phyloP scores from a whole-genome alignment of 768 basidiomycete genomes.

The Mycena belliarum region DNA sequence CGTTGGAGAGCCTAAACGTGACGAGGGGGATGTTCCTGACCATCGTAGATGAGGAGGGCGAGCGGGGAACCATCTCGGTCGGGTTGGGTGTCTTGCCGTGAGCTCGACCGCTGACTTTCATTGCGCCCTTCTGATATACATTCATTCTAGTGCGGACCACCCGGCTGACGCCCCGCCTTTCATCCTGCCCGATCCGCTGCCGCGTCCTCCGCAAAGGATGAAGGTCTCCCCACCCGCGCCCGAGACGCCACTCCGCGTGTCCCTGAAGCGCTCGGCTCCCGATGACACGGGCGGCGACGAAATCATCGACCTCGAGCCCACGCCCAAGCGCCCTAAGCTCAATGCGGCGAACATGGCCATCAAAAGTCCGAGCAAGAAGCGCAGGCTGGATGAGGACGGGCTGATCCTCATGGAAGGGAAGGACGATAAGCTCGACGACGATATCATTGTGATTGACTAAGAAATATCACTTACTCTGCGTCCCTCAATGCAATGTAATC shows the following conservation, averaged over 20 bases:
- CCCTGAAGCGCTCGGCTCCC: conserved; percentile 58
- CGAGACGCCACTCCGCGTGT: conserved; percentile 41
- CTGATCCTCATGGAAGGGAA: conserved; percentile 64
- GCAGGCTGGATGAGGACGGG: conserved; percentile 73
- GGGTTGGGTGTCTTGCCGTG: conserved; percentile 72
- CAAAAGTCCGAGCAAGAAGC: conserved; percentile 63
- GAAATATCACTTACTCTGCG: not conserved
- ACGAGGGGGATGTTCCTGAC: conserved; percentile 84
- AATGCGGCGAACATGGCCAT: conserved; percentile 30
- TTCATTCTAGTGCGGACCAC: conserved; percentile 54
- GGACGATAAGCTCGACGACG: conserved; percentile 54
- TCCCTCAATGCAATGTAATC: too few species aligned
- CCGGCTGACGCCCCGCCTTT: conserved; percentile 50
- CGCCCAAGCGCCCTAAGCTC: conserved; percentile 48
- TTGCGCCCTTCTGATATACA: not conserved
- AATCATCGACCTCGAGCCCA: conserved; percentile 55
- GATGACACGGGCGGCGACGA: conserved; percentile 50
- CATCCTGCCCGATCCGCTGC: conserved; percentile 67
- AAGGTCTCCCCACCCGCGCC: conserved; percentile 43
- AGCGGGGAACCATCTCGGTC: conserved; percentile 69
- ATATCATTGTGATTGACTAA: conserved; percentile 61
- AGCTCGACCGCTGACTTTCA: conserved; percentile 32
- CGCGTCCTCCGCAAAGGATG: conserved; percentile 49
- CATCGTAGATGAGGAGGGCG: conserved; percentile 87
- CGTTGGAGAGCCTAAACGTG: conserved; percentile 79